Percentiles rank a stretch among this genome's conserved stretches.
Evolutionary conservation across 1,284 basidiomycete genomes (phyloP).

Genomic region (Melampsora larici-populina): DNA sequence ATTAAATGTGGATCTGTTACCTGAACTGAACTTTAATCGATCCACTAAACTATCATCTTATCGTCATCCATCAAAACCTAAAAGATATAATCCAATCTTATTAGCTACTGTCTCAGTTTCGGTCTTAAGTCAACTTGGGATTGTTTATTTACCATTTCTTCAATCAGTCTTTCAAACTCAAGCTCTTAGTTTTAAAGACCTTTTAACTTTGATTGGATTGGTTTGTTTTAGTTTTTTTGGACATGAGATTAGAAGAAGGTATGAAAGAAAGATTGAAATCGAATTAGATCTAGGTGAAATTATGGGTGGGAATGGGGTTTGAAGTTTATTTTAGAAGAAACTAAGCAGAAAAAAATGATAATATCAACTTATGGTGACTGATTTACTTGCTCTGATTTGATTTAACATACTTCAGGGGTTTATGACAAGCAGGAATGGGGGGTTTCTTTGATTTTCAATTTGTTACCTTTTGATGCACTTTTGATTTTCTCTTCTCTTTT

Average conservation of each 20-base stretch:
- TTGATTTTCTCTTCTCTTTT: too few relatives aligned
- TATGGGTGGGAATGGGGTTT: conserved; percentile 30
- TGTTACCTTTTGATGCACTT: too few relatives aligned
- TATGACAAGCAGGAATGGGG: too few relatives aligned
- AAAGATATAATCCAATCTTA: conserved; percentile 82
- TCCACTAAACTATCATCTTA: too few relatives aligned
- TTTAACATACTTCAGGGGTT: too few relatives aligned
- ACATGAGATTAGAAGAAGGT: conserved; percentile 76
- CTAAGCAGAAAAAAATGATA: conserved; percentile 25
- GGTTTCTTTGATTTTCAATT: too few relatives aligned
- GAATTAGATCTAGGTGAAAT: conserved; percentile 1
- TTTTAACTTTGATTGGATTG: conserved; percentile 69
- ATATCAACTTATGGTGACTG: too few relatives aligned
- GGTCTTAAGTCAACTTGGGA: conserved; percentile 72
- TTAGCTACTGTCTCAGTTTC: conserved; percentile 79
- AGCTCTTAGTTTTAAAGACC: conserved; percentile 66
- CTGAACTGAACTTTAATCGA: too few relatives aligned
- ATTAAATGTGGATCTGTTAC: conserved; percentile 58
- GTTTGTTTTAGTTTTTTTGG: conserved; percentile 66
- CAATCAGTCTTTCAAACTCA: conserved; percentile 92
- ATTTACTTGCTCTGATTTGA: too few relatives aligned
- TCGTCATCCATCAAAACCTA: conserved; percentile 58
- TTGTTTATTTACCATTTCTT: conserved; percentile 86
- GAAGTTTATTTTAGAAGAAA: conserved; percentile 6
- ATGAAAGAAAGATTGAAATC: conserved; percentile 62